Evolutionary conservation across 2,329 filamentous ascomycete species (phyloP), one percentile per base, ranked within the genome.

Genomic region (Talaromyces rugulosus): DNA sequence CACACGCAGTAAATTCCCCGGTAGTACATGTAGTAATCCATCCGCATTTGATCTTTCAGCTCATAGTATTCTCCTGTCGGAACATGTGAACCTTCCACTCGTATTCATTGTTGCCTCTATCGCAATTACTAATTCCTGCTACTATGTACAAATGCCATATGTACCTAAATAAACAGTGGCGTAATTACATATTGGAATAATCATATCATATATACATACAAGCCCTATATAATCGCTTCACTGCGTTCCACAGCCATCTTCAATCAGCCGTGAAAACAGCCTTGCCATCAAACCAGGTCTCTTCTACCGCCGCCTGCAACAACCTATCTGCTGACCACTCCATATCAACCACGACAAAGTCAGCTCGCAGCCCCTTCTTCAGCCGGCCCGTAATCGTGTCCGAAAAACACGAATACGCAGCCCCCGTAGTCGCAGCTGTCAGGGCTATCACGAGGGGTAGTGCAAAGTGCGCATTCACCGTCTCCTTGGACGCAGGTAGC

Each of bases 331-430:
- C 69, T 6, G 69, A 68, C 74, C 77, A 81, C 27, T 75, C 65
- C 72, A 77, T 75, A 63, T 80, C 77, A n/a, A 80, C 69, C 11
- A 81, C 69, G 54, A 77, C 74, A 63, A 82, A 81, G 62, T 82
- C 78, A 18, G 80, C 80, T 65, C 68, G 66, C 52, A 76, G 70
- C 4, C 78, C 78, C 3, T 65, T 65, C 64, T 72, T 70, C 56
- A 81, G 62, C 60, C 69, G 75, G 2, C 80, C 80, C 2, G 78
- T 69, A 66, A 75, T 71, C 1, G 70, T 66, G n/a, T 82, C 80
- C 1, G 75, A 75, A 66, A 78, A 81, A 23, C 76, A 78, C 0
- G 78, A 77, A 67, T 78, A 81, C 6, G 81, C 81, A 9, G 77
- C 77, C 0, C 81, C 81, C 11, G 64, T 63, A 2, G 80, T 80